Evolutionary conservation across 2,329 filamentous ascomycete genomes (phyloP).

Genomic region (Colletotrichum falcatum): DNA sequence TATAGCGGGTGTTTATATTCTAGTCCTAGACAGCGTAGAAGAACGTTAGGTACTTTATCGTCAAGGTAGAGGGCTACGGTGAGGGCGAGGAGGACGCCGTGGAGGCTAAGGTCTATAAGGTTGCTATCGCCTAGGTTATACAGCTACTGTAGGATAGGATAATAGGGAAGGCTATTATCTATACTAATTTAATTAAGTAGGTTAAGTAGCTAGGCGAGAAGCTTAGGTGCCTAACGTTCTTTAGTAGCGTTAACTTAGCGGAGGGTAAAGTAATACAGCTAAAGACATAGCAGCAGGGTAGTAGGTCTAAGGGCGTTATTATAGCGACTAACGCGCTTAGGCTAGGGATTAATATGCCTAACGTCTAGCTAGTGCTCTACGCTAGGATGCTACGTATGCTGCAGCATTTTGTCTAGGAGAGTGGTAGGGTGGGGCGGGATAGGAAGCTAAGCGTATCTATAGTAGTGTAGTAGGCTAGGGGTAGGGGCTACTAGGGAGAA

Average conservation of each 20-base stretch:
- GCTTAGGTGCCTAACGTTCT: too few relatives aligned
- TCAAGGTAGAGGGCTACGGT: not conserved
- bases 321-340: not conserved
- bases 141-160: not conserved
- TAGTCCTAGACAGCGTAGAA: not conserved
- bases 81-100: not conserved
- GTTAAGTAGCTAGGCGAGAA: not conserved
- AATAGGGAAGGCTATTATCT: not conserved
- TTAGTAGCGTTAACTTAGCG: too few relatives aligned
- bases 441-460: not conserved
- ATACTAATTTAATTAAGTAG: not conserved
- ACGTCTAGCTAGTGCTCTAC: not conserved
- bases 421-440: not conserved
- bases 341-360: not conserved
- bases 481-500: not conserved
- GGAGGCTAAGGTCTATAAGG: not conserved
- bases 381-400: not conserved
- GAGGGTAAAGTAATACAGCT: not conserved
- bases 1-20: too few relatives aligned
- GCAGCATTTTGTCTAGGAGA: not conserved
- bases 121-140: not conserved
- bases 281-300: not conserved
- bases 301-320: too few relatives aligned
- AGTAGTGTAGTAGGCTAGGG: not conserved
- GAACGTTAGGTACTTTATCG: not conserved